Conservation (phyloP, 352 stramenopile species). For the Pythium sp. region DNA sequence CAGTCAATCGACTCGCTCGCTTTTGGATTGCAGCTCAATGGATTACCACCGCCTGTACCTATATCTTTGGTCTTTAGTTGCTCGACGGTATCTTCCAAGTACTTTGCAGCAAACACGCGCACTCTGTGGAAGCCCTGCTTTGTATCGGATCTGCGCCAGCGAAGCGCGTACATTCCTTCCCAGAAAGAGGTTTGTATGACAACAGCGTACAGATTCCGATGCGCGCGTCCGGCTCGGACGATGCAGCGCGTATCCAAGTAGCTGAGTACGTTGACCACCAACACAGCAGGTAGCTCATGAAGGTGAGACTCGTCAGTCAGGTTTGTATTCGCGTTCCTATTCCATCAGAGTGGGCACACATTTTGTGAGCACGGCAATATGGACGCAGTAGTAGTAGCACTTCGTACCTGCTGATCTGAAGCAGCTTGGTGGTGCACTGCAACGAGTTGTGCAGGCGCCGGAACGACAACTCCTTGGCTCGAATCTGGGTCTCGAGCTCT, state of each 20-base stretch:
- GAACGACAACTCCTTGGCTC: constrained; percentile 11
- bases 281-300: constrained; percentile 19
- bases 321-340: neutral
- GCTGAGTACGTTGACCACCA: constrained; percentile 17
- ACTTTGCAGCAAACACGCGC: constrained; percentile 14
- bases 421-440: constrained; percentile 8
- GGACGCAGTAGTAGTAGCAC: neutral
- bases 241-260: constrained; percentile 18
- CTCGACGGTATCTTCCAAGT: neutral
- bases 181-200: constrained; percentile 22
- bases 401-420: constrained; percentile 1
- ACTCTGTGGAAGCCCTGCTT: constrained; percentile 14
- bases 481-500: constrained; percentile 21
- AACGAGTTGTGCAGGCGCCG: constrained; percentile 16
- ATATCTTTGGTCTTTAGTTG: neutral
- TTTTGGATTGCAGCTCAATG: neutral
- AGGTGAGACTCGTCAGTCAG: neutral
- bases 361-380: neutral
- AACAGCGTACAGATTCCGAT: constrained; percentile 19
- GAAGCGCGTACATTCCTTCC: constrained; percentile 21
- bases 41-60: neutral
- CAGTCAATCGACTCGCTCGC: constrained; percentile 11
- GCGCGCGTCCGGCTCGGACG: constrained; percentile 12
- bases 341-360: neutral
- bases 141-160: constrained; percentile 17